A percentile compares a stretch with the other conserved stretches of the same genome.
phyloP scores from a whole-genome alignment of 768 basidiomycete species.

The Rhodosporidiobolus odoratus region DNA sequence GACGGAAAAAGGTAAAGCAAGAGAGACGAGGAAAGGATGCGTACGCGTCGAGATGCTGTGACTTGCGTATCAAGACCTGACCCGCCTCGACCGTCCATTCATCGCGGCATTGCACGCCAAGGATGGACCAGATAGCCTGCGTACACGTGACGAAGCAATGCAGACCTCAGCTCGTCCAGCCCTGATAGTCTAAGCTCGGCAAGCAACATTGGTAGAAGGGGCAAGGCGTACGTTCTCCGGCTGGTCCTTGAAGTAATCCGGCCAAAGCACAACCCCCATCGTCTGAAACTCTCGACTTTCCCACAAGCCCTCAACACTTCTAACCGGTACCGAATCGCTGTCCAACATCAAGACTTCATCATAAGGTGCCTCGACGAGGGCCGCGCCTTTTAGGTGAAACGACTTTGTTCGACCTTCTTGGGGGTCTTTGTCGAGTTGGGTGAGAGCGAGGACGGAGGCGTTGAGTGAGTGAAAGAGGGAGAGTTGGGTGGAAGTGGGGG shows the following conservation, averaged over 20 bases:
- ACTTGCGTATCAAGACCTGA: conserved; percentile 51
- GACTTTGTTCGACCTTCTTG: conserved; percentile 45
- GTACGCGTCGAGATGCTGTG: conserved; percentile 48
- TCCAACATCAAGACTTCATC: conserved; percentile 50
- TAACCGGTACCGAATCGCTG: conserved; percentile 44
- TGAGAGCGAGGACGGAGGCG: not conserved
- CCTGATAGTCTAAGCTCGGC: too few relatives aligned
- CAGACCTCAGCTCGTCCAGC: not conserved
- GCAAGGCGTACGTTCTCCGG: conserved; percentile 22
- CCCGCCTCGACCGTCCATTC: conserved; percentile 53
- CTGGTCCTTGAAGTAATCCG: conserved; percentile 51
- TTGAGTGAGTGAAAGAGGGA: conserved; percentile 38
- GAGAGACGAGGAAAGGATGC: not conserved
- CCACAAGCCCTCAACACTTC: conserved; percentile 47
- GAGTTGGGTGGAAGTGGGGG: conserved; percentile 39
- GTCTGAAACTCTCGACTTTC: conserved; percentile 47
- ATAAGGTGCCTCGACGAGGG: conserved; percentile 44
- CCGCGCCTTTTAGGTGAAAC: conserved; percentile 47
- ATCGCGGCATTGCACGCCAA: conserved; percentile 50
- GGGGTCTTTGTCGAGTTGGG: conserved; percentile 37
- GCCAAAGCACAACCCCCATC: conserved; percentile 46
- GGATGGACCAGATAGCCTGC: conserved; percentile 47
- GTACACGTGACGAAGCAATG: too few relatives aligned
- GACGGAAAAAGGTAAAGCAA: too few relatives aligned
- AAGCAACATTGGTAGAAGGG: not conserved